A percentile compares a stretch with the other conserved stretches of the same genome.
phyloP scores from a whole-genome alignment of 305 asterid genomes.

The Rubia balearica region DNA sequence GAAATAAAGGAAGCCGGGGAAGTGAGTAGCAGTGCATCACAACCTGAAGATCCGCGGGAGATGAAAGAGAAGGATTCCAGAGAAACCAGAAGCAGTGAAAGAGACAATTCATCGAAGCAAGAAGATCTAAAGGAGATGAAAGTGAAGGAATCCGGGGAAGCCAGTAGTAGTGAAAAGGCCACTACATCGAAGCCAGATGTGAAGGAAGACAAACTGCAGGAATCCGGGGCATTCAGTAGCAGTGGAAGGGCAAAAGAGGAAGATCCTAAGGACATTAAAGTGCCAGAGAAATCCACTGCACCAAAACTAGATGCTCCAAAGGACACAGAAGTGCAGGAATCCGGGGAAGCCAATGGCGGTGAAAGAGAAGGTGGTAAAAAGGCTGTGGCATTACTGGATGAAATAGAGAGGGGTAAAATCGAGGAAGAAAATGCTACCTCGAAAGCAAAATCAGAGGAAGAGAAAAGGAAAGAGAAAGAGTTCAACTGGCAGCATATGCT shows the following conservation, averaged over 20 bases:
- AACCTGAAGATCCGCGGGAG: neutral
- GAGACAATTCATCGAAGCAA: slow-evolving; percentile 5
- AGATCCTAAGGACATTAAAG: neutral
- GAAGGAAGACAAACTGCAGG: neutral
- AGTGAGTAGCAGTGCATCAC: neutral
- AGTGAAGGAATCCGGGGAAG: slow-evolving; percentile 25
- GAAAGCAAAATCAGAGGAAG: slow-evolving; percentile 16
- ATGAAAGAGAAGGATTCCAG: neutral
- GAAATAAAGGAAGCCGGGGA: neutral
- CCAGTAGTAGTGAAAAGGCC: slow-evolving; percentile 15
- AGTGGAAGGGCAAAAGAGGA: neutral
- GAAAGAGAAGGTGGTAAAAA: slow-evolving; percentile 18
- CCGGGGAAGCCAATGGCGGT: slow-evolving; percentile 16
- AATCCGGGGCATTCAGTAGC: neutral
- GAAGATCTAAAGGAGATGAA: slow-evolving; percentile 24
- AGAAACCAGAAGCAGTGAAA: neutral
- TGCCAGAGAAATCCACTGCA: neutral
- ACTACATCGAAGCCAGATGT: neutral
- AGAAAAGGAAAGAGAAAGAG: slow-evolving; percentile 28
- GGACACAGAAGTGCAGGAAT: slow-evolving; percentile 32
- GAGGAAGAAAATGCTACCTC: neutral
- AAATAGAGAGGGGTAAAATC: slow-evolving; percentile 22
- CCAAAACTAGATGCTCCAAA: slow-evolving; percentile 9
- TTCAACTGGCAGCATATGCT: slow-evolving; percentile 66
- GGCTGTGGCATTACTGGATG: slow-evolving; percentile 15